These are phyloP conservation scores for Agrocybe pediades DNA, from an alignment of 768 basidiomycete species.

Conservation along the genomic window DNA sequence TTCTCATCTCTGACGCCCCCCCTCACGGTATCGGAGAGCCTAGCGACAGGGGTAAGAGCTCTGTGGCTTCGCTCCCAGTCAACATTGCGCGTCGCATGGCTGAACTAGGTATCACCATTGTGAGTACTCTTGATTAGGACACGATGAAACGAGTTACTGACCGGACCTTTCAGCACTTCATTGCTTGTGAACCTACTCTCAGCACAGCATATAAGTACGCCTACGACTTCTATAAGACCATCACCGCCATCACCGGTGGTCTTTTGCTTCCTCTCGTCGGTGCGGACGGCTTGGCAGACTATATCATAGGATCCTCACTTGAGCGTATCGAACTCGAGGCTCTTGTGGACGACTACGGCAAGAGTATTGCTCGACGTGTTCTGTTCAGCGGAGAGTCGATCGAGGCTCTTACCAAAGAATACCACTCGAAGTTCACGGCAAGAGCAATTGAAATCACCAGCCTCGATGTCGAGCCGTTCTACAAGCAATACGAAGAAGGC, in stretches of 20 bases:
- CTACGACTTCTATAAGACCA: background rate
- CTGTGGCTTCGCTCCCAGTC: background rate
- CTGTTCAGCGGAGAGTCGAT: background rate
- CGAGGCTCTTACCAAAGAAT: background rate
- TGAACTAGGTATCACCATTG: background rate
- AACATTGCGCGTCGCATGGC: constrained; percentile 1
- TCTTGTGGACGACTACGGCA: background rate
- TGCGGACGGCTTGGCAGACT: background rate
- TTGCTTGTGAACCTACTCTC: background rate
- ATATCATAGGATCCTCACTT: background rate
- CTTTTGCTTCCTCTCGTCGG: background rate
- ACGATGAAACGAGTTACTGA: background rate
- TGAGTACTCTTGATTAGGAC: background rate
- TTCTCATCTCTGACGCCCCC: constrained; percentile 19
- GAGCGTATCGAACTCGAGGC: background rate
- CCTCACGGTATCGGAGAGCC: constrained; percentile 19
- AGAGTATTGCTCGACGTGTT: background rate
- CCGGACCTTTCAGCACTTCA: background rate
- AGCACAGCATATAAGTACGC: constrained; percentile 1
- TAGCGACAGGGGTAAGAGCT: constrained; percentile 4
- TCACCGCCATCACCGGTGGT: background rate
- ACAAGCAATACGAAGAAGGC: background rate
- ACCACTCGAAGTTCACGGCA: background rate
- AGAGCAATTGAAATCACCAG: background rate
- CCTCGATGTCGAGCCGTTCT: background rate